Evolutionary conservation across 768 basidiomycete genomes (phyloP).

Genomic region (Kwoniella heveanensis): DNA sequence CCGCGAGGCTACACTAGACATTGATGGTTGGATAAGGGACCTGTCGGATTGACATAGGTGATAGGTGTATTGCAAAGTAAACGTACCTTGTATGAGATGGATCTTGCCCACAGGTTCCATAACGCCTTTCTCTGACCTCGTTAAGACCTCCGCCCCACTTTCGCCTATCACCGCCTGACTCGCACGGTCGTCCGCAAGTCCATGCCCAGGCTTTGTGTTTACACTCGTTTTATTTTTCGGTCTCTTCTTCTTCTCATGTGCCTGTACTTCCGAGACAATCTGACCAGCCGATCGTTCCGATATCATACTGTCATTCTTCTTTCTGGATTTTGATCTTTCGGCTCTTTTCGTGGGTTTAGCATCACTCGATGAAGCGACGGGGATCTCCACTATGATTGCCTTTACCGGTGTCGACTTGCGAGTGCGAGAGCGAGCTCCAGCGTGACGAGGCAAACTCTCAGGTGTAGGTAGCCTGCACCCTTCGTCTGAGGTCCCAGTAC

Average conservation of each 20-base stretch:
- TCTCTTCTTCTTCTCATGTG: slow-evolving; percentile 4
- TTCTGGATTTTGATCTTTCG: too few relatives aligned
- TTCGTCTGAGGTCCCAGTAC: neutral
- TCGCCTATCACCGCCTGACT: neutral
- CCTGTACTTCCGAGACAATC: too few relatives aligned
- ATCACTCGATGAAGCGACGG: neutral
- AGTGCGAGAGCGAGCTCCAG: neutral
- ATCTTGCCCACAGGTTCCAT: slow-evolving; percentile 35
- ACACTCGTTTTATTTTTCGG: neutral
- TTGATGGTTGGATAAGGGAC: too few relatives aligned
- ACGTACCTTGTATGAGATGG: slow-evolving; percentile 47
- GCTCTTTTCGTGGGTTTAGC: neutral
- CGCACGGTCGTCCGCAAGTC: neutral
- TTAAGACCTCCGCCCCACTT: slow-evolving; percentile 10
- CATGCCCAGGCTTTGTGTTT: neutral
- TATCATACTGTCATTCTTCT: too few relatives aligned
- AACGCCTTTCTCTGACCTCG: slow-evolving; percentile 19
- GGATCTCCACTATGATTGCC: slow-evolving; percentile 17
- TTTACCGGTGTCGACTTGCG: neutral
- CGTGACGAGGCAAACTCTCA: slow-evolving; percentile 11
- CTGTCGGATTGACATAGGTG: too few relatives aligned
- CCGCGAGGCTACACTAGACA: too few relatives aligned
- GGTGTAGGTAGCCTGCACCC: slow-evolving; percentile 5
- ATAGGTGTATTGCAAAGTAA: neutral
- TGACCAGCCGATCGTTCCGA: too few relatives aligned